Evolutionary conservation across 2,329 filamentous ascomycete genomes (phyloP), one percentile per base, ranked within the genome.

Genomic region (Sclerotinia nivalis): DNA sequence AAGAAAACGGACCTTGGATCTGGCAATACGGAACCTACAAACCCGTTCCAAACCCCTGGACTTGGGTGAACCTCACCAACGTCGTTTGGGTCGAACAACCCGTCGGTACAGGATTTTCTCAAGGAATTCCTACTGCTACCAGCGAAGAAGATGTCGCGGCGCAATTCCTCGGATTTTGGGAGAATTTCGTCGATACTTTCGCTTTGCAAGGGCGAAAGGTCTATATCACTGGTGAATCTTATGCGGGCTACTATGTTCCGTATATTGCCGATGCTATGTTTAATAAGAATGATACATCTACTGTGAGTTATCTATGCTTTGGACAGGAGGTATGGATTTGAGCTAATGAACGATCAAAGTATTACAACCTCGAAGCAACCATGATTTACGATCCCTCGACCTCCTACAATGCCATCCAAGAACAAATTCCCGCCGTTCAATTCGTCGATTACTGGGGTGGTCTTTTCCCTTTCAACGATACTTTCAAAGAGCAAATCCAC

Each of bases 161-260:
- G n/a, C 86, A 94, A 74, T 93, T 95, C 78, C 82, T 91, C 22
- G 90, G 90, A 64, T 96, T 93, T 81, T 93, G 89, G 84, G 89
- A 90, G 81, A 93, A 93, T 80, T 93, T 93, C 74, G 81, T 93
- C 70, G 83, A 91, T 47, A 88, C 88, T 0, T 93, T 93, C 74
- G 82, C 80, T n/a, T 82, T 93, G 75, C 84, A 91, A 28, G 85
- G 85, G 18, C 87, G 86, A 75, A 91, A 91, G 73, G 85, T 93
- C 13, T 95, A 91, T 78, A 86, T 96, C 70, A 85, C 90, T 0
- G 92, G 91, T 28, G 91, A 92, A 78, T 89, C 86, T 0, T 93
- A 91, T 74, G 90, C 87, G 0, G 91, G 91, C 22, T 80, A 82
- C 74, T 91, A 89, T 74, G 86, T 90, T 2, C 90, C 91, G 0